Percentiles rank a stretch among this genome's conserved stretches.
Evolutionary conservation across 2,329 filamentous ascomycete species (phyloP).

Genomic region (Aspergillus versicolor): DNA sequence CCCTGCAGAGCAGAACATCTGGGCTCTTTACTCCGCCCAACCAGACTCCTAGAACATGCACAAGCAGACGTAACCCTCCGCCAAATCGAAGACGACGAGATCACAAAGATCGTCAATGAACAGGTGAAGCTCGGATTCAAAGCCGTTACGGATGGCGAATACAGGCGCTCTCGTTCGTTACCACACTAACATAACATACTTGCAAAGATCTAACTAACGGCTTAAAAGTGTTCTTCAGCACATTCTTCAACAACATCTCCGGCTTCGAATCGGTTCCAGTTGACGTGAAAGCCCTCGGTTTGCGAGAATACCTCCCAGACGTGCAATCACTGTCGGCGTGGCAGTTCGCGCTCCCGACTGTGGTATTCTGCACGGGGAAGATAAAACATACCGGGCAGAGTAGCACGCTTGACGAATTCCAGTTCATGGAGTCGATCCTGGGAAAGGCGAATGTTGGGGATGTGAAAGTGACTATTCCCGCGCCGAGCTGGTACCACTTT

Average conservation of each 20-base stretch:
- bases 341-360: slow-evolving; percentile 54
- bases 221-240: slow-evolving; percentile 53
- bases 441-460: slow-evolving; percentile 59
- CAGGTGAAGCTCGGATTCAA: slow-evolving; percentile 64
- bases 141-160: slow-evolving; percentile 70
- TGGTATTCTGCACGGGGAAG: slow-evolving; percentile 55
- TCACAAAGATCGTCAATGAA: slow-evolving; percentile 63
- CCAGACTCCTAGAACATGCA: slow-evolving; percentile 58
- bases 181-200: too few relatives aligned
- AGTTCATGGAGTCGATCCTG: slow-evolving; percentile 30
- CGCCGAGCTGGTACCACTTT: slow-evolving; percentile 69
- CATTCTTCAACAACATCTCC: slow-evolving; percentile 54
- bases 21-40: slow-evolving; percentile 67
- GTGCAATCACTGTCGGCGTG: slow-evolving; percentile 56
- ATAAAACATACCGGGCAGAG: slow-evolving; percentile 52
- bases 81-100: slow-evolving; percentile 63
- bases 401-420: slow-evolving; percentile 55
- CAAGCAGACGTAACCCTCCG: slow-evolving; percentile 54
- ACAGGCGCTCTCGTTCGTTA: slow-evolving; percentile 35
- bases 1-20: slow-evolving; percentile 71
- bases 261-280: too few relatives aligned
- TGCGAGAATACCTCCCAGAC: too few relatives aligned
- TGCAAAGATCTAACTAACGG: too few relatives aligned
- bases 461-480: slow-evolving; percentile 67
- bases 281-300: too few relatives aligned